phyloP scores from a whole-genome alignment of 306 rosid species.

The cucumber (Cucumis sativus) region DNA sequence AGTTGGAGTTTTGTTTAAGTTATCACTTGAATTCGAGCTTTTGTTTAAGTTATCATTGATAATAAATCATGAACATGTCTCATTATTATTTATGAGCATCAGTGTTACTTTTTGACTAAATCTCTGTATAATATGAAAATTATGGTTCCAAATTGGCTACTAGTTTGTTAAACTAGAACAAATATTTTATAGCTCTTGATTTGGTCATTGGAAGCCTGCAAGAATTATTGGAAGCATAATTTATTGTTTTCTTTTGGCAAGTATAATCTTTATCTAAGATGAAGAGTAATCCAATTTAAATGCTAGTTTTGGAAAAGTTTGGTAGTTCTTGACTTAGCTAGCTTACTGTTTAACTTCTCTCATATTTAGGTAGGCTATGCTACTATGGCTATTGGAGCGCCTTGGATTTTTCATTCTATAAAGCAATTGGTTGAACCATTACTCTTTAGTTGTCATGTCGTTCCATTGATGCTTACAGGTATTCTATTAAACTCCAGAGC shows the following conservation, averaged over 20 bases:
- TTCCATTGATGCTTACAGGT: too few species aligned
- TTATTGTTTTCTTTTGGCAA: conserved; percentile 65
- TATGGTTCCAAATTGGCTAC: background rate
- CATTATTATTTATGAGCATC: background rate
- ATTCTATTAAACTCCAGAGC: too few species aligned
- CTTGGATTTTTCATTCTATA: too few species aligned
- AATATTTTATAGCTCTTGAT: background rate
- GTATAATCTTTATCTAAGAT: conserved; percentile 9
- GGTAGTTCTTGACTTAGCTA: background rate
- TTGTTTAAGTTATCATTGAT: background rate
- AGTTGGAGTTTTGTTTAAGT: too few species aligned
- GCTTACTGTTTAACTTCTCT: conserved; percentile 7
- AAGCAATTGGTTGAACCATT: too few species aligned
- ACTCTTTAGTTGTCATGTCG: too few species aligned
- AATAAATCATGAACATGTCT: background rate
- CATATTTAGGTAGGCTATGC: conserved; percentile 66
- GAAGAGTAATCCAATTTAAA: background rate
- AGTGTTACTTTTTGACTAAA: background rate
- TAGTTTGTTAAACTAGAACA: background rate
- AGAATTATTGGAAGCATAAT: conserved; percentile 67
- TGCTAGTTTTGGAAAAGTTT: background rate
- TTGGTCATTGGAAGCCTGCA: conserved; percentile 72
- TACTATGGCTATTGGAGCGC: conserved; percentile 52
- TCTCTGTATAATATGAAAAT: background rate
- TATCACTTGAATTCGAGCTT: too few species aligned